phyloP scores from a whole-genome alignment of 2,329 filamentous ascomycete genomes.

The Alternaria dauci region DNA sequence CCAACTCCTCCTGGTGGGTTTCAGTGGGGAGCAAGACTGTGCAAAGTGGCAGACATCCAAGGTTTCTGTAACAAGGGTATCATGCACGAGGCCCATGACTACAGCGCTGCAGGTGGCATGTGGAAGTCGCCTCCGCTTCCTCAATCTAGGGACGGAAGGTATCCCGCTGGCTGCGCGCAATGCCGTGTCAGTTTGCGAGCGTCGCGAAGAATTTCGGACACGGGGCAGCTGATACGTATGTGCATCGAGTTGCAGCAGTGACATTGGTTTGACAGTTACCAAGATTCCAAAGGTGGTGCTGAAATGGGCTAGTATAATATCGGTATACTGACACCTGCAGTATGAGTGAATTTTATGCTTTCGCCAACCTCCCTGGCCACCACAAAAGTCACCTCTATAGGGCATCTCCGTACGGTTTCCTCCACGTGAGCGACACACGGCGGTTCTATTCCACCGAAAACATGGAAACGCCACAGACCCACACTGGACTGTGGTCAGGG shows the following conservation, averaged over 20 bases:
- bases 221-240: slow-evolving; percentile 14
- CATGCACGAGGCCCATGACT: slow-evolving; percentile 24
- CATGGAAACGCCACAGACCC: slow-evolving; percentile 37
- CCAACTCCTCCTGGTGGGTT: slow-evolving; percentile 26
- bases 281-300: slow-evolving; percentile 20
- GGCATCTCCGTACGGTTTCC: slow-evolving; percentile 22
- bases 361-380: slow-evolving; percentile 30
- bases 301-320: slow-evolving; percentile 24
- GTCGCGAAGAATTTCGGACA: slow-evolving; percentile 20
- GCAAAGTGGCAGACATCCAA: slow-evolving; percentile 6
- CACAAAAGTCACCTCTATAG: slow-evolving; percentile 16
- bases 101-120: slow-evolving; percentile 22
- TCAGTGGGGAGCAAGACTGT: slow-evolving; percentile 29
- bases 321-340: slow-evolving; percentile 13
- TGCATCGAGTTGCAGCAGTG: slow-evolving; percentile 18
- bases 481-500: slow-evolving; percentile 34
- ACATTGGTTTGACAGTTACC: slow-evolving; percentile 17
- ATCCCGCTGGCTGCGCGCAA: slow-evolving; percentile 26
- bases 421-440: slow-evolving; percentile 47
- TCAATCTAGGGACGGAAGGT: slow-evolving; percentile 41
- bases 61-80: slow-evolving; percentile 17
- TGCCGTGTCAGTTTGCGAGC: slow-evolving; percentile 19
- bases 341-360: slow-evolving; percentile 18
- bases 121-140: slow-evolving; percentile 24
- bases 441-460: slow-evolving; percentile 34